These are phyloP conservation scores for Platanthera guangdongensis DNA, from an alignment of 106 monocot genomes.

Conservation along the genomic window DNA sequence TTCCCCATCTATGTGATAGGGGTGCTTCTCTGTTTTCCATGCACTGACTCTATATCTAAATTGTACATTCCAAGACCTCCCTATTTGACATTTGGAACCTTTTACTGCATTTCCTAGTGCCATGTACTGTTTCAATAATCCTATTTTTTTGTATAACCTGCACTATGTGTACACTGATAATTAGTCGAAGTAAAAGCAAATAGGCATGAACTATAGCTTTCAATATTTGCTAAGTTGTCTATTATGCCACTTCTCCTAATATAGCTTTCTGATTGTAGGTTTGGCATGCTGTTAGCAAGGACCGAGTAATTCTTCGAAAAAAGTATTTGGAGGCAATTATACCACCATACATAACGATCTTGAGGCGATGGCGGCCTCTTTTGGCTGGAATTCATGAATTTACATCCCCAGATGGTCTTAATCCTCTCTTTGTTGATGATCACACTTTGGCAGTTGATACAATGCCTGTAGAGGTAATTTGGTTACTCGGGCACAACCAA, in stretches of 20 bases:
- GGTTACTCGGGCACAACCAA: neutral
- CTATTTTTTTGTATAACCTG: neutral
- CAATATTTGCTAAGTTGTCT: neutral
- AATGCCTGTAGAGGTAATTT: constrained; percentile 72
- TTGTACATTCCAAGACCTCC: no score
- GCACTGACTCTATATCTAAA: no score
- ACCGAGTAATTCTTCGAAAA: constrained; percentile 73
- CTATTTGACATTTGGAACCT: no score
- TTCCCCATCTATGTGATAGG: no score
- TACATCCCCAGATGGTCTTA: constrained; percentile 88
- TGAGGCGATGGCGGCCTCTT: constrained; percentile 91
- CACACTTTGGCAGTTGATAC: constrained; percentile 83
- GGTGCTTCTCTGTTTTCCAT: no score
- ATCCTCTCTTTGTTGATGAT: constrained; percentile 90
- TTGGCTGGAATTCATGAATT: constrained; percentile 96
- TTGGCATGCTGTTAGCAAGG: constrained; percentile 87
- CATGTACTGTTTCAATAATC: neutral
- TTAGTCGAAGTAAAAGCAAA: neutral
- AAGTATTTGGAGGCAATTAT: constrained; percentile 82
- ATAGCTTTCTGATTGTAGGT: constrained; percentile 41
- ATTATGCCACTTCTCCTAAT: neutral
- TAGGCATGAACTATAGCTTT: neutral
- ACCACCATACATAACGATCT: constrained; percentile 85
- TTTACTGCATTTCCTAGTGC: no score
- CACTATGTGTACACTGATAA: neutral